Evolutionary conservation across 1,284 basidiomycete species (phyloP).

Genomic region (Cystobasidium slooffiae): DNA sequence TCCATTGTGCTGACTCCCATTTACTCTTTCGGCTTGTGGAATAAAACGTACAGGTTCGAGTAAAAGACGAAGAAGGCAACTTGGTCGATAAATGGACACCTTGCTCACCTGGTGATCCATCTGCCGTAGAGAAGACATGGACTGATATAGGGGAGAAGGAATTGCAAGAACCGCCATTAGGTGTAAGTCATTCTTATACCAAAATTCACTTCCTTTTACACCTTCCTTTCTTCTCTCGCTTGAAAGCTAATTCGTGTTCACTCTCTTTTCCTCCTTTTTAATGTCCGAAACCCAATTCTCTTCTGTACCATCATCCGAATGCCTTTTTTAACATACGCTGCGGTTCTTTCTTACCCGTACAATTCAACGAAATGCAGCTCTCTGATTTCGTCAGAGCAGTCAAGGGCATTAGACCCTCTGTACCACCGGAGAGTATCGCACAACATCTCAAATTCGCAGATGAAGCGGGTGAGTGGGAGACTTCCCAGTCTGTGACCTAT

Average conservation of each 20-base stretch:
- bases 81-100: constrained; percentile 67
- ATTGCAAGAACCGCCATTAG: constrained; percentile 81
- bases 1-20: too few relatives aligned
- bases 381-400: constrained; percentile 87
- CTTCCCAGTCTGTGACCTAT: not conserved
- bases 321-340: too few relatives aligned
- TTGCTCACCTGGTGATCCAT: constrained; percentile 89
- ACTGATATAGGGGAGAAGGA: constrained; percentile 89
- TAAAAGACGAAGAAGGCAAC: constrained; percentile 56
- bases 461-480: constrained; percentile 34
- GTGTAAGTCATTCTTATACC: constrained; percentile 56
- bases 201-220: not conserved
- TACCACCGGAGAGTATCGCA: constrained; percentile 84
- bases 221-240: not conserved
- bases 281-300: too few relatives aligned
- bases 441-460: constrained; percentile 42
- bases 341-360: too few relatives aligned
- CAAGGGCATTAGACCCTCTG: constrained; percentile 82
- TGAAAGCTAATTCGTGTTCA: too few relatives aligned
- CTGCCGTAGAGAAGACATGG: constrained; percentile 89
- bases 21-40: constrained; percentile 52
- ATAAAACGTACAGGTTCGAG: constrained; percentile 57
- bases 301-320: too few relatives aligned
- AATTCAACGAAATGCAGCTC: constrained; percentile 40
- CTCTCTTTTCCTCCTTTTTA: too few relatives aligned